phyloP scores from a whole-genome alignment of 2,329 filamentous ascomycete genomes.

The Colletotrichum graminicola region DNA sequence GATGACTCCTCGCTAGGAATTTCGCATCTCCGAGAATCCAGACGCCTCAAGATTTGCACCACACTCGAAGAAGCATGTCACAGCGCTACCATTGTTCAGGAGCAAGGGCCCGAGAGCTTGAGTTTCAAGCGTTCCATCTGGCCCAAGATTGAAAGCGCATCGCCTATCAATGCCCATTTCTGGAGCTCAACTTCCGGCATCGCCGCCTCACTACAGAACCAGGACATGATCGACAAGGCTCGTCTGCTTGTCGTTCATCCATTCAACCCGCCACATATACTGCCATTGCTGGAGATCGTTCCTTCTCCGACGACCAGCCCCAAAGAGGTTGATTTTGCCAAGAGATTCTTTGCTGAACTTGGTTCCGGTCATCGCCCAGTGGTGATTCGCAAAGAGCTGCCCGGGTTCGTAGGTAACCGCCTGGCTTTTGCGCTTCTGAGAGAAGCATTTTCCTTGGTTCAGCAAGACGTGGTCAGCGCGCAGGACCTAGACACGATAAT shows the following conservation, averaged over 20 bases:
- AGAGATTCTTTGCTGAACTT: slow-evolving; percentile 13
- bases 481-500: slow-evolving; percentile 11
- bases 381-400: slow-evolving; percentile 20
- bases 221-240: slow-evolving; percentile 43
- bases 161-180: slow-evolving; percentile 59
- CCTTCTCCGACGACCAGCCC: slow-evolving; percentile 48
- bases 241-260: slow-evolving; percentile 69
- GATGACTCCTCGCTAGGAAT: background rate
- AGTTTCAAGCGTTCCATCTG: slow-evolving; percentile 65
- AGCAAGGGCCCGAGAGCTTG: slow-evolving; percentile 68
- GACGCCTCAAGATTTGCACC: slow-evolving; percentile 52
- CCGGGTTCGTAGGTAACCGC: slow-evolving; percentile 17
- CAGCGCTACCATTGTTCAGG: slow-evolving; percentile 66
- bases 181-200: slow-evolving; percentile 72
- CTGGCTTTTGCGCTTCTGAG: slow-evolving; percentile 17
- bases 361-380: slow-evolving; percentile 30
- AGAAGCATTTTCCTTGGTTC: slow-evolving; percentile 14
- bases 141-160: slow-evolving; percentile 61
- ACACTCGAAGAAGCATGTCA: slow-evolving; percentile 57
- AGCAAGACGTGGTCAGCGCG: slow-evolving; percentile 14
- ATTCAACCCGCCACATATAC: slow-evolving; percentile 72
- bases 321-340: background rate
- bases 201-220: slow-evolving; percentile 61
- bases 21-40: slow-evolving; percentile 49
- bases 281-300: slow-evolving; percentile 71